A percentile compares a stretch with the other conserved stretches of the same genome.
Conservation (phyloP, 495 filamentous ascomycete species). For the Xylaria intraflava region DNA sequence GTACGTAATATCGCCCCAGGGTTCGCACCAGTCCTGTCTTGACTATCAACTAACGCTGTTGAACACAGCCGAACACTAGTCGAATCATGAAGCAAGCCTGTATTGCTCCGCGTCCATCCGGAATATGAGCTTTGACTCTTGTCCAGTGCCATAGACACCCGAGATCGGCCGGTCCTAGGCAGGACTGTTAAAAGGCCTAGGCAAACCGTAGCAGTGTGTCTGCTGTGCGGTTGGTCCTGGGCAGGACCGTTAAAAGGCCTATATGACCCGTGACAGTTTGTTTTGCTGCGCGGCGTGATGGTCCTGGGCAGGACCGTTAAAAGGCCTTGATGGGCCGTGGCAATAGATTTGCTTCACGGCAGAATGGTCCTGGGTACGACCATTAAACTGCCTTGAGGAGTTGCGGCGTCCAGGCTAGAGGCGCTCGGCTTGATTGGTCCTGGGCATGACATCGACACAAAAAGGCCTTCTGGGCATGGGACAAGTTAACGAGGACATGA, state of each 20-base stretch:
- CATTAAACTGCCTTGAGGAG: background rate
- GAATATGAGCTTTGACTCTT: background rate
- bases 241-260: constrained; percentile 12
- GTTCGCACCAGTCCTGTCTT: too few species aligned
- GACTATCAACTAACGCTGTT: too few species aligned
- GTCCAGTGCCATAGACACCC: background rate
- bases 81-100: too few species aligned
- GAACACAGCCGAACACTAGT: too few species aligned
- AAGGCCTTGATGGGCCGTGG: constrained; percentile 1
- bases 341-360: background rate
- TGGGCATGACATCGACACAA: constrained; percentile 8
- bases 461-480: constrained; percentile 3
- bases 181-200: constrained; percentile 9
- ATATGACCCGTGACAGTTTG: background rate
- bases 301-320: constrained; percentile 12
- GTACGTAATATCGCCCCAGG: too few species aligned
- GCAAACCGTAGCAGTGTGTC: background rate
- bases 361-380: constrained; percentile 8
- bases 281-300: background rate
- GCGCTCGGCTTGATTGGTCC: background rate
- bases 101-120: background rate
- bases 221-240: background rate
- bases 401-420: background rate
- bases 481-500: constrained; percentile 2
- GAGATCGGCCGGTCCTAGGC: constrained; percentile 1